Evolutionary conservation across 208 protist species (phyloP), one percentile per base, ranked within the genome.

Genomic region (Crithidia mellificae): DNA sequence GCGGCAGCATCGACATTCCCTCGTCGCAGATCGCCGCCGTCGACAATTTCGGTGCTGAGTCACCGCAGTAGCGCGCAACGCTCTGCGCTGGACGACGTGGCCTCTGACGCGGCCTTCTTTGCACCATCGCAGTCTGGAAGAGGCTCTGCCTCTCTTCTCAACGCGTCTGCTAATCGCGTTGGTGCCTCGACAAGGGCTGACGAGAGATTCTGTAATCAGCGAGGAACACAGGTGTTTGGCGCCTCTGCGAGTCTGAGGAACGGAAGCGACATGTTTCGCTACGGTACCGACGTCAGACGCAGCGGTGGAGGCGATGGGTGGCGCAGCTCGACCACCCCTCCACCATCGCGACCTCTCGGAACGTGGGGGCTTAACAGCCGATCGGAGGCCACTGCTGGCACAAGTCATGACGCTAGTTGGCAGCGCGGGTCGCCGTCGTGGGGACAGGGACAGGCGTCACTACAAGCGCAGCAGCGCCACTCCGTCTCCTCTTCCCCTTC

Each of bases 261-360:
- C 27, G 15, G 24, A 15, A 15, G 22, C 8, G n/a, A 22, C 12
- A 65, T 65, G 59, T 58, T 56, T n/a, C 63, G 63, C 38, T 68
- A 49, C 39, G 63, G 63, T 32, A 25, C 63, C 1, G 50, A 38
- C 53, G 1, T 29, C 3, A 8, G n/a, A 17, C 57, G 30, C n/a
- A 41, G 30, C 1, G 19, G 11, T 38, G 34, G 22, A 11, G n/a
- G n/a, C 5, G 57, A 36, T 9, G 29, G 44, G 9, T 63, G 57
- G 57, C 57, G 30, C 1, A 38, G 29, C 43, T n/a, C n/a, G n/a
- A 11, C 43, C 14, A 6, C 12, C 43, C 12, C 25, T 2, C 17
- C 57, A 36, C 11, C 43, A 4, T 7, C 2, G 5, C 57, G 27
- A 7, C 12, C 41, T 20, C 27, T 7, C 11, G 17, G 14, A 19